Conservation (phyloP, 441 rosid genomes). For the Euphorbia celastroides region DNA sequence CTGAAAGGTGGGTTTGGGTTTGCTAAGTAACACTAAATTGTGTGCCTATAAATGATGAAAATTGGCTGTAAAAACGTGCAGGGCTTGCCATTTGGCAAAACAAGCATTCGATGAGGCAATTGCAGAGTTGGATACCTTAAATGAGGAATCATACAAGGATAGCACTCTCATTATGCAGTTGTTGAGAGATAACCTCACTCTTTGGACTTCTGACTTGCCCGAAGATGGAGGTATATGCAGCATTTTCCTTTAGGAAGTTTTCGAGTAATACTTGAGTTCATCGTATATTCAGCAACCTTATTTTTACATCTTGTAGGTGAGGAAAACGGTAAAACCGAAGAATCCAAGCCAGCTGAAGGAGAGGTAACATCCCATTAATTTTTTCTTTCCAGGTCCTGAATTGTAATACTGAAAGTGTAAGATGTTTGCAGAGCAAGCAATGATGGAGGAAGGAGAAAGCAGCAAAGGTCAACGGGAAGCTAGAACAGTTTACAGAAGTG, state of each 20-base stretch:
- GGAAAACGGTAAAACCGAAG: conserved; percentile 63
- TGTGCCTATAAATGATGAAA: background rate
- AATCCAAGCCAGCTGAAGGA: conserved; percentile 63
- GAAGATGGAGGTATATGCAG: conserved; percentile 80
- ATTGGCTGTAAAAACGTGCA: conserved; percentile 23
- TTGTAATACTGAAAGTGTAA: background rate
- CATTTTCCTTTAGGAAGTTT: background rate
- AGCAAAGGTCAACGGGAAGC: conserved; percentile 11
- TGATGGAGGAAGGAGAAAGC: conserved; percentile 13
- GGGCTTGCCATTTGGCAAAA: conserved; percentile 99
- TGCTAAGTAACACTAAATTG: background rate
- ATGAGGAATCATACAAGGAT: conserved; percentile 98
- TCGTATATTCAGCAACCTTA: background rate
- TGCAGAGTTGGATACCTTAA: conserved; percentile 90
- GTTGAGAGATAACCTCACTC: conserved; percentile 96
- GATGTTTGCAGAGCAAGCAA: conserved; percentile 26
- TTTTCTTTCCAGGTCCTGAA: background rate
- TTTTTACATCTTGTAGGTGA: conserved; percentile 48
- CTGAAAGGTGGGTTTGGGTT: conserved; percentile 55
- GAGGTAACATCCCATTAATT: conserved; percentile 34
- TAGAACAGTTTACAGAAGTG: conserved; percentile 20
- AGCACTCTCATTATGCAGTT: conserved; percentile 98
- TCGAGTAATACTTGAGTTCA: background rate
- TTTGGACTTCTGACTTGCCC: conserved; percentile 99
- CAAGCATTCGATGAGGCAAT: conserved; percentile 99